Evolutionary conservation across 768 basidiomycete species (phyloP), one percentile per base, ranked within the genome.

Genomic region (Favolaschia claudopus): DNA sequence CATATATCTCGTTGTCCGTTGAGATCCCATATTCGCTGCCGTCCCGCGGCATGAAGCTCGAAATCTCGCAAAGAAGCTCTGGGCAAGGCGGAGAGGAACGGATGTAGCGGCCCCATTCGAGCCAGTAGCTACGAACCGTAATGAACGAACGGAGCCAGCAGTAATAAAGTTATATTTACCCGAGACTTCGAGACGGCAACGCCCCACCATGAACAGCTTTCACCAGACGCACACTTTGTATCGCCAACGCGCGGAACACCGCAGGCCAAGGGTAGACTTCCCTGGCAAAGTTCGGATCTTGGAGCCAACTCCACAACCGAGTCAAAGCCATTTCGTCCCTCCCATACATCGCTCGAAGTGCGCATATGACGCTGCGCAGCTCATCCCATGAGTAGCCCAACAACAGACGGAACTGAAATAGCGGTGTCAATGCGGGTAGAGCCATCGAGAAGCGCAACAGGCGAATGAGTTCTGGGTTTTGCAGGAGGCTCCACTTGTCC

Each of bases 41-140:
- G 34, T 55, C 57, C 25, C 33, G 48, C 22, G 58, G 62, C 13
- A 34, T 58, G 19, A 64, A 64, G 14, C 12, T 25, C 15, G 27
- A 22, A 15, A 64, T 22, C 37, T 45, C 49, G 9, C 27, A 36
- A 5, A 64, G 54, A 9, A 64, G 37, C 37, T 55, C 43, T 14
- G 32, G 1, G 24, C 48, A 59, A 1, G 54, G 47, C 32, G 57
- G 53, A 17, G 54, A 55, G 13, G 47, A 45, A 29, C 62, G 22
- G 47, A 64, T 33, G 31, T 55, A 64, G 39, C 57, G 57, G 8
- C 62, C 62, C 62, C 62, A 64, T 43, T 64, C 62, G 1, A 64
- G 58, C 62, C 62, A 64, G 24, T 54, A 64, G 0, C 62, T 63
- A 10, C 7, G 7, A 3, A 1, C 10, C 14, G 36, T 9, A 28